Evolutionary conservation across 306 rosid genomes (phyloP).

Genomic region (Carpinus fangiana): DNA sequence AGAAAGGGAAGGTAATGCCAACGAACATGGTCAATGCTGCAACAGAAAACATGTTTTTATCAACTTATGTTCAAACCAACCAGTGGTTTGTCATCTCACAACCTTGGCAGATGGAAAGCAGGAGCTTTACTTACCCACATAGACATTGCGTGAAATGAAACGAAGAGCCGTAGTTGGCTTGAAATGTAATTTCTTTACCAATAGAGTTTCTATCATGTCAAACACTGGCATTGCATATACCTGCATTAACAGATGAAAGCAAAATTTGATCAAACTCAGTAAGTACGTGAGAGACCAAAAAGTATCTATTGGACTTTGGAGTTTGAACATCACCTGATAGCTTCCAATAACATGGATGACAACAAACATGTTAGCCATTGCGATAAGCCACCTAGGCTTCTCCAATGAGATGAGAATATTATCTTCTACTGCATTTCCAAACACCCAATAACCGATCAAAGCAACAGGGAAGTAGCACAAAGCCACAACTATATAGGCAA

Average conservation of each 20-base stretch:
- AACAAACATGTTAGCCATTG: slow-evolving; percentile 80
- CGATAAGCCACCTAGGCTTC: slow-evolving; percentile 82
- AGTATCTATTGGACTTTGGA: not conserved
- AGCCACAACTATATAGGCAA: slow-evolving; percentile 87
- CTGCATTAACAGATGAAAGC: slow-evolving; percentile 28
- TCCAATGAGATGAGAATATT: slow-evolving; percentile 67
- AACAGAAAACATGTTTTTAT: slow-evolving; percentile 11
- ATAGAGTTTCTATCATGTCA: slow-evolving; percentile 81
- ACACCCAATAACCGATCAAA: slow-evolving; percentile 67
- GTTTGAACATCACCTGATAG: slow-evolving; percentile 64
- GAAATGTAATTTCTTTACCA: slow-evolving; percentile 72
- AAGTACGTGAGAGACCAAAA: not conserved
- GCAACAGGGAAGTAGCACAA: slow-evolving; percentile 95
- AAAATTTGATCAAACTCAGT: not conserved
- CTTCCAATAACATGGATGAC: slow-evolving; percentile 93
- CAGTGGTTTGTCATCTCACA: slow-evolving; percentile 6
- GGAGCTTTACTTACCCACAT: slow-evolving; percentile 62
- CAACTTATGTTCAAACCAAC: not conserved
- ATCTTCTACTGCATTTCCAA: slow-evolving; percentile 53
- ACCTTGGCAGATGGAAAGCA: not conserved
- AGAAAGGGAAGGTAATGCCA: slow-evolving; percentile 77
- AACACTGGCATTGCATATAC: slow-evolving; percentile 92
- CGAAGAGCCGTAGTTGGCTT: slow-evolving; percentile 55
- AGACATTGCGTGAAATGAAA: slow-evolving; percentile 54
- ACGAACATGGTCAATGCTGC: slow-evolving; percentile 75